Conservation (phyloP, 176 grass and related monocot genomes). For the Echinochloa phyllopogon region DNA sequence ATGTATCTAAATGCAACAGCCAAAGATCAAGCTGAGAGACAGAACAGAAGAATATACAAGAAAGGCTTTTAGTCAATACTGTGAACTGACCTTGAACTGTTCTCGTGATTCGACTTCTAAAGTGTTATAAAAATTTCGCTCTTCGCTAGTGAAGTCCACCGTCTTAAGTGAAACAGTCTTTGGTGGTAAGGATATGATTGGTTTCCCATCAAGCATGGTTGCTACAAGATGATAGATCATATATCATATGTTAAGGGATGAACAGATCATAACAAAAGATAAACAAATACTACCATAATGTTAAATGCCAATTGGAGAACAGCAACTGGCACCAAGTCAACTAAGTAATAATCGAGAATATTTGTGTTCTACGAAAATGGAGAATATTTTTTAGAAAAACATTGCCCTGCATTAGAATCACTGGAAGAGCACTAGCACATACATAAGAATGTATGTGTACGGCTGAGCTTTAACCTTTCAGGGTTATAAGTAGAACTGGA, state of each 20-base stretch:
- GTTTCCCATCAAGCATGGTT: constrained; percentile 86
- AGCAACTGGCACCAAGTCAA: not conserved
- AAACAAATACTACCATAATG: not conserved
- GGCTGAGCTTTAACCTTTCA: not conserved
- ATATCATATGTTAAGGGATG: constrained; percentile 21
- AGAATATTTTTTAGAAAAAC: not conserved
- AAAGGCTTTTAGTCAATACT: constrained; percentile 15
- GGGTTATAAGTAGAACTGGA: not conserved
- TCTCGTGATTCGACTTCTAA: constrained; percentile 94
- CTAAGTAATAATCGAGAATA: not conserved
- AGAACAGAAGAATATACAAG: constrained; percentile 23
- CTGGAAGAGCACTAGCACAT: not conserved
- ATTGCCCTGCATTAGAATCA: not conserved
- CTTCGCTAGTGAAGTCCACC: constrained; percentile 76
- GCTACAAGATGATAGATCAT: constrained; percentile 46
- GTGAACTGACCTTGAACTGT: constrained; percentile 83
- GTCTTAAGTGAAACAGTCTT: constrained; percentile 86
- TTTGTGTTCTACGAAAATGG: not conserved
- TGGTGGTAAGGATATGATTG: constrained; percentile 83
- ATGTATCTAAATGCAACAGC: not conserved
- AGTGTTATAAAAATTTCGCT: constrained; percentile 82
- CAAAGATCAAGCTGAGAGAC: constrained; percentile 1
- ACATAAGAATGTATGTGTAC: not conserved
- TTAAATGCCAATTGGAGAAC: not conserved
- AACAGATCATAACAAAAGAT: not conserved